These are phyloP conservation scores for Thalassiosira gravida DNA, from an alignment of 352 stramenopile species.

Conservation along the genomic window DNA sequence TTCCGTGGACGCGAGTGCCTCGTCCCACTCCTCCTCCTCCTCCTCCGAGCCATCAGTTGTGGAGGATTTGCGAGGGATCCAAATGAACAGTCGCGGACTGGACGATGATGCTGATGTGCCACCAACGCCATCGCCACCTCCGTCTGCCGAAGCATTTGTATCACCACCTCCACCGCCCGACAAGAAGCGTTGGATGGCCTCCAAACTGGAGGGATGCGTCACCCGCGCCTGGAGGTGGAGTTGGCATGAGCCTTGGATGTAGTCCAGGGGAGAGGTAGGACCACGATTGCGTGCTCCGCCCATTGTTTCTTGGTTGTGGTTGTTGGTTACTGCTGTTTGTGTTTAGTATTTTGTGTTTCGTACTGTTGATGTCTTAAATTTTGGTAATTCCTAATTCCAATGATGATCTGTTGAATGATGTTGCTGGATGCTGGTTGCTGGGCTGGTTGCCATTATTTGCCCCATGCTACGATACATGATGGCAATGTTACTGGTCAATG, in stretches of 20 bases:
- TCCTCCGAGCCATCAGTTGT: not conserved
- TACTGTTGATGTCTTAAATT: too few relatives aligned
- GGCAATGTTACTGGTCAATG: too few relatives aligned
- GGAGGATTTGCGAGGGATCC: constrained; percentile 32
- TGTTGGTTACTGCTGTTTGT: too few relatives aligned
- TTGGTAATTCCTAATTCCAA: too few relatives aligned
- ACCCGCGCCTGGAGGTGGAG: constrained; percentile 54
- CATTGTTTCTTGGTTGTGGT: constrained; percentile 4
- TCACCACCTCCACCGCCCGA: constrained; percentile 11
- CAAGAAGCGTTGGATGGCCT: constrained; percentile 45
- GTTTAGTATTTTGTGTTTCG: too few relatives aligned
- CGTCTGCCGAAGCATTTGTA: not conserved
- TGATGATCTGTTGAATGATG: too few relatives aligned
- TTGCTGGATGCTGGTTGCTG: too few relatives aligned
- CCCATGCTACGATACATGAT: too few relatives aligned
- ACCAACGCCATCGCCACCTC: not conserved
- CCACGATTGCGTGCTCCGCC: not conserved
- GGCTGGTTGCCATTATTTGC: too few relatives aligned
- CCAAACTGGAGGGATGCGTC: constrained; percentile 10
- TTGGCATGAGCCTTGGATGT: constrained; percentile 48
- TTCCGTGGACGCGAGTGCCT: constrained; percentile 57
- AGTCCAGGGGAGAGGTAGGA: constrained; percentile 40
- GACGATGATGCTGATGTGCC: too few relatives aligned
- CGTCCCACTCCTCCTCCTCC: constrained; percentile 26
- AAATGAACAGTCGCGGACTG: constrained; percentile 52